Evolutionary conservation across 2,329 filamentous ascomycete genomes (phyloP).

Genomic region (Botryotinia convoluta): DNA sequence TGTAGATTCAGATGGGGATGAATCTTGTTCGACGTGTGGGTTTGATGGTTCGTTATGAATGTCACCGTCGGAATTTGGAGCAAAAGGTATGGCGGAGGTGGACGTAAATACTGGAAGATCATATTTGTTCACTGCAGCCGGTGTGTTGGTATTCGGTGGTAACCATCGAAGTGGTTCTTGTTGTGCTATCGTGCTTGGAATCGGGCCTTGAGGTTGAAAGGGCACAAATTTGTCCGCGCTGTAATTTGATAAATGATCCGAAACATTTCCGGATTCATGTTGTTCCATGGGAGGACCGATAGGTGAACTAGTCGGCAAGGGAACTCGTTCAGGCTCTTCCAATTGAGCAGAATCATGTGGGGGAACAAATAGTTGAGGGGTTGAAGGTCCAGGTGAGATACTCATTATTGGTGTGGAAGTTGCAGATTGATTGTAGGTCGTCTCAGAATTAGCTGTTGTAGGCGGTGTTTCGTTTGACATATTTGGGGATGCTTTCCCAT

Average conservation of each 20-base stretch:
- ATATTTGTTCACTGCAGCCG: slow-evolving; percentile 30
- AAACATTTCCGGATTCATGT: slow-evolving; percentile 9
- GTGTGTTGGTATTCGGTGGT: slow-evolving; percentile 45
- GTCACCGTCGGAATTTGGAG: slow-evolving; percentile 9
- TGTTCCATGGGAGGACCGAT: slow-evolving; percentile 7
- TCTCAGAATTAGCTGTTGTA: background rate
- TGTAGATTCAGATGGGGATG: background rate
- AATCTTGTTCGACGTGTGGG: slow-evolving; percentile 7
- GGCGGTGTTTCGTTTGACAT: slow-evolving; percentile 16
- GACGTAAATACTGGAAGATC: slow-evolving; percentile 38
- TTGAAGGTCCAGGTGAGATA: slow-evolving; percentile 24
- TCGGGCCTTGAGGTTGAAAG: slow-evolving; percentile 55
- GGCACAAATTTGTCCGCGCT: slow-evolving; percentile 49
- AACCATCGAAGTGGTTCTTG: slow-evolving; percentile 51
- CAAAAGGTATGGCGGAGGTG: slow-evolving; percentile 37
- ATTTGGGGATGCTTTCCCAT: slow-evolving; percentile 21
- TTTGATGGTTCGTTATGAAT: slow-evolving; percentile 14
- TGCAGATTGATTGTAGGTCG: background rate
- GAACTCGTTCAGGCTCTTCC: slow-evolving; percentile 27
- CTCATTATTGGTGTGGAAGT: slow-evolving; percentile 14
- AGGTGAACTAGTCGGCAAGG: slow-evolving; percentile 34
- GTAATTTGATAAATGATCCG: slow-evolving; percentile 11
- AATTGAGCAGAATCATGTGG: slow-evolving; percentile 24
- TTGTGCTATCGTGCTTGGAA: slow-evolving; percentile 41
- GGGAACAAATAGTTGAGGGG: slow-evolving; percentile 25